These are phyloP conservation scores for Eustoma russellianum DNA, from an alignment of 257 asterid genomes.

Conservation along the genomic window DNA sequence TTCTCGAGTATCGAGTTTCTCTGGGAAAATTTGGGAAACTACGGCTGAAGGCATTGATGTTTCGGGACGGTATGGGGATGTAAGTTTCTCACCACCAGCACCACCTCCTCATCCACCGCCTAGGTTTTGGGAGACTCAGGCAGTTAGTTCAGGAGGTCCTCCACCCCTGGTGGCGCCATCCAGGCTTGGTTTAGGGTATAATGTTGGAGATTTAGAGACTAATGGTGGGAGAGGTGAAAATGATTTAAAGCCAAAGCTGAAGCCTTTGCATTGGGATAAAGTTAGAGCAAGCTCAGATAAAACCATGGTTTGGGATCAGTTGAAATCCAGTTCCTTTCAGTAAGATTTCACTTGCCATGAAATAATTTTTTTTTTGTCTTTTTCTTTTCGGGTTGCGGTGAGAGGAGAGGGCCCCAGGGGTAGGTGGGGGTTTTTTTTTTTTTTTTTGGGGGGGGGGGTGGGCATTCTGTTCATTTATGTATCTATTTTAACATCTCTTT, in stretches of 20 bases:
- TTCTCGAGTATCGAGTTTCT: constrained; percentile 40
- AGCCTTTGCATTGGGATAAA: constrained; percentile 91
- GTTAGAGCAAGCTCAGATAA: constrained; percentile 65
- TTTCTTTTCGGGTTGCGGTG: neutral
- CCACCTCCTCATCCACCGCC: constrained; percentile 46
- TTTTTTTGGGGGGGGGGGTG: too few relatives aligned
- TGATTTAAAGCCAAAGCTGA: constrained; percentile 48
- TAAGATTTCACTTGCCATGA: constrained; percentile 25
- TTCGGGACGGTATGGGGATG: constrained; percentile 9
- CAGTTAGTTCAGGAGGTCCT: constrained; percentile 40
- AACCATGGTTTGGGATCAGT: constrained; percentile 80
- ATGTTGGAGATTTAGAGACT: constrained; percentile 7
- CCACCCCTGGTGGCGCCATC: constrained; percentile 54
- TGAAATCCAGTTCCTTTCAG: constrained; percentile 66
- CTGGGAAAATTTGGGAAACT: constrained; percentile 19
- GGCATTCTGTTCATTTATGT: too few relatives aligned
- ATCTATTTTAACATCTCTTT: too few relatives aligned
- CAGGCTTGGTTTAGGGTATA: constrained; percentile 24
- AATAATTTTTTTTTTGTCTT: neutral
- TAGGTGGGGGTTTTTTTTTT: too few relatives aligned
- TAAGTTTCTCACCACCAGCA: constrained; percentile 24
- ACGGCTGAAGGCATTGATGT: constrained; percentile 13
- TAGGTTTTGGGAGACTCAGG: constrained; percentile 46
- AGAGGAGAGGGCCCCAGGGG: too few relatives aligned
- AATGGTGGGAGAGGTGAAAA: constrained; percentile 26